Conservation (phyloP, 495 filamentous ascomycete genomes). For the Sordaria brevicollis region DNA sequence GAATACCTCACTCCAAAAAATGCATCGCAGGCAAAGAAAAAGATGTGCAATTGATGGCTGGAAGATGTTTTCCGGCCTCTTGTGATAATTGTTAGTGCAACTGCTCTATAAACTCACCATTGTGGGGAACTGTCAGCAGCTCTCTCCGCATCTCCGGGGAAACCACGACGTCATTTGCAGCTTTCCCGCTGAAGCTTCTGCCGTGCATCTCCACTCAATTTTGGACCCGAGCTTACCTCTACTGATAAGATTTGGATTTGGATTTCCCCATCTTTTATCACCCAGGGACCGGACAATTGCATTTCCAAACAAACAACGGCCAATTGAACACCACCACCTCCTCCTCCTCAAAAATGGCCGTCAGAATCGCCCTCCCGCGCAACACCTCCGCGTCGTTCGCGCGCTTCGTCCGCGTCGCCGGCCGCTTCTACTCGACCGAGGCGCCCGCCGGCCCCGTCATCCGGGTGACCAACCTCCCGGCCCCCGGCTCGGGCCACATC, state of each 20-base stretch:
- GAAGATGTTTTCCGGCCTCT: background rate
- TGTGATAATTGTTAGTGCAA: background rate
- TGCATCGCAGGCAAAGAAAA: no score
- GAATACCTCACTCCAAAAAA: no score
- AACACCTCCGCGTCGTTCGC: background rate
- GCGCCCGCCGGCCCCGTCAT: slow-evolving; percentile 42
- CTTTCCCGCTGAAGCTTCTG: background rate
- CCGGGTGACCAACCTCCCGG: slow-evolving; percentile 58
- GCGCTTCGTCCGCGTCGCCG: slow-evolving; percentile 1
- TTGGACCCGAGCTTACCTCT: background rate
- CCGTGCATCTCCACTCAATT: background rate
- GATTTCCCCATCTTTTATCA: background rate
- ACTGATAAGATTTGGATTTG: background rate
- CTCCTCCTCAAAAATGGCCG: background rate
- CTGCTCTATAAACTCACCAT: background rate
- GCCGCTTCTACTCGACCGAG: slow-evolving; percentile 26
- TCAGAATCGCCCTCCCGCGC: background rate
- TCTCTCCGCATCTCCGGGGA: background rate
- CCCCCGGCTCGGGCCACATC: slow-evolving; percentile 75
- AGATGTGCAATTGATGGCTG: background rate
- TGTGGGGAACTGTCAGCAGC: background rate
- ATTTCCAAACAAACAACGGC: background rate
- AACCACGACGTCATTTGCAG: background rate
- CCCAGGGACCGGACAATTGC: no score
- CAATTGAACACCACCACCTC: background rate